phyloP scores from a whole-genome alignment of 371 early-diverging fungal genomes.

The Vittaforma corneae region DNA sequence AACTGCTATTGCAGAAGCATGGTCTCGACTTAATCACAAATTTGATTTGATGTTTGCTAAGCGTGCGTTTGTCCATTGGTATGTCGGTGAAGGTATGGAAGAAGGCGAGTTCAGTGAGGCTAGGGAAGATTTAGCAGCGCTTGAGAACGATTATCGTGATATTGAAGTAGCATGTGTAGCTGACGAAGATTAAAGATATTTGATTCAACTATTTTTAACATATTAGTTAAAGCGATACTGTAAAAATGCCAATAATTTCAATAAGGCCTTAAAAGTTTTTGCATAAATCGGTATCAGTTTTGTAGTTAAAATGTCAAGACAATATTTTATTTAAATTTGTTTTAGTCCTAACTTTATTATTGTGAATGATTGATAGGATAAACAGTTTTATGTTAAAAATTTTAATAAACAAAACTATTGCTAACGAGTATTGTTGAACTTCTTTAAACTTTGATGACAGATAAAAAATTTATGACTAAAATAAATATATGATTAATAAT shows the following conservation, averaged over 20 bases:
- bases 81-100: constrained; percentile 81
- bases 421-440: no score
- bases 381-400: no score
- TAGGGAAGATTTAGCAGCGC: constrained; percentile 93
- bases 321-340: no score
- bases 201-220: not conserved
- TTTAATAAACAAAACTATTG: no score
- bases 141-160: constrained; percentile 82
- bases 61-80: constrained; percentile 95
- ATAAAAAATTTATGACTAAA: no score
- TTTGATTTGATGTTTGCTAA: constrained; percentile 88
- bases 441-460: no score
- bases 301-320: no score
- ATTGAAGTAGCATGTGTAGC: constrained; percentile 8
- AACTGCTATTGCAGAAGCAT: constrained; percentile 85
- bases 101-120: constrained; percentile 97
- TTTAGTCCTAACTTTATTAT: no score
- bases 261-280: not conserved
- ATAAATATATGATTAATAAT: no score
- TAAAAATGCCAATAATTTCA: not conserved
- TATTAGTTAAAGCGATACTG: not conserved
- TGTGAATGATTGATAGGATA: no score
- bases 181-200: constrained; percentile 37
- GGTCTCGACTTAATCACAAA: constrained; percentile 82
- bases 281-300: not conserved